A percentile compares a stretch with the other conserved stretches of the same genome.
These are phyloP conservation scores for Skeletonema marinoi DNA, from an alignment of 108 stramenopile genomes.

Conservation along the genomic window DNA sequence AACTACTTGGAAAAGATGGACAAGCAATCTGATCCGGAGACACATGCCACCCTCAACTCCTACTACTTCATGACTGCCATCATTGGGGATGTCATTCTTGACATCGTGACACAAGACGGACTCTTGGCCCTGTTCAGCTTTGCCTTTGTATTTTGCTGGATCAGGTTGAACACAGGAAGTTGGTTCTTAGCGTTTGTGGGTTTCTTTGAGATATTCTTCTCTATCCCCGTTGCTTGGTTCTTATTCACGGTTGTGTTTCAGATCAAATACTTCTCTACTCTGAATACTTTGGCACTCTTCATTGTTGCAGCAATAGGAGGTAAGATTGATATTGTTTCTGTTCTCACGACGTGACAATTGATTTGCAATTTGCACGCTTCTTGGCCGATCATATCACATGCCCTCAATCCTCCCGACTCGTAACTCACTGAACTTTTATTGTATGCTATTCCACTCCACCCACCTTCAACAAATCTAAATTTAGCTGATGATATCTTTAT, in stretches of 20 bases:
- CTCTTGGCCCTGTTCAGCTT: slow-evolving; percentile 43
- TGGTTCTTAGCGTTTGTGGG: slow-evolving; percentile 61
- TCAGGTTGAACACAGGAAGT: slow-evolving; percentile 37
- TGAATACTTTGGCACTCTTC: slow-evolving; percentile 57
- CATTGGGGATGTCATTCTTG: slow-evolving; percentile 52
- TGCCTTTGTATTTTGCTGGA: slow-evolving; percentile 52
- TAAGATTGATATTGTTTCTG: too few species aligned
- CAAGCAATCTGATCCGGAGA: slow-evolving; percentile 17
- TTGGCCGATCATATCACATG: too few species aligned
- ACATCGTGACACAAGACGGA: slow-evolving; percentile 47
- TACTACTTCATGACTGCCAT: slow-evolving; percentile 62
- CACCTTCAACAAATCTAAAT: too few species aligned
- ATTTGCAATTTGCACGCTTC: too few species aligned
- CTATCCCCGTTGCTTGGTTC: slow-evolving; percentile 61
- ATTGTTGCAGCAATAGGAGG: slow-evolving; percentile 62
- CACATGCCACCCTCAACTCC: slow-evolving; percentile 36
- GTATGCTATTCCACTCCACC: too few species aligned
- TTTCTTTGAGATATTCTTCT: slow-evolving; percentile 53
- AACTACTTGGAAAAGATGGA: slow-evolving; percentile 46
- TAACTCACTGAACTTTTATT: too few species aligned
- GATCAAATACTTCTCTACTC: slow-evolving; percentile 58
- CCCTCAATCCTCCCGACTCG: too few species aligned
- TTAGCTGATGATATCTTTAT: slow-evolving; percentile 51
- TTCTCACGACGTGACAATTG: too few species aligned
- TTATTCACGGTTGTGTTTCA: slow-evolving; percentile 45